Base-by-base conservation (phyloP, 2,329 filamentous ascomycete species). In the Alternaria longipes region DNA sequence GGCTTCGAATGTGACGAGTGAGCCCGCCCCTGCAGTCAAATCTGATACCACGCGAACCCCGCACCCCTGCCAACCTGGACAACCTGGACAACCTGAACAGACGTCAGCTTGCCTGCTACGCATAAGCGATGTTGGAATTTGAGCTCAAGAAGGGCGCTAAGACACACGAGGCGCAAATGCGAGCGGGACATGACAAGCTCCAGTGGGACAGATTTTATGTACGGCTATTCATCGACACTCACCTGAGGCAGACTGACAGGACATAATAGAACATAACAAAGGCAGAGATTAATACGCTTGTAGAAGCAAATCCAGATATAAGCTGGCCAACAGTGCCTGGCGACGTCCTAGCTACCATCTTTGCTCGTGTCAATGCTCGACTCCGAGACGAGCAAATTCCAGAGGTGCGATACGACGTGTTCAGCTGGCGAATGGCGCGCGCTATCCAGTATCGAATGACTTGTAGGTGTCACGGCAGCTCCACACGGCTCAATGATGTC, bases 81-180 rank as follows among this genome's bases (percentile, higher is more conserved):
- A 20, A 20, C 20, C n/a, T n/a, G n/a, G 30, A 32, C 18, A 51
- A 51, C 20, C 47, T 34, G 20, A 26, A 54, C 26, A 44, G 50
- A 54, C 30, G 38, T 44, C 20, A 54, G 26, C 41, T 54, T 32
- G 20, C 50, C 26, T 18, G 7, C 24, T 30, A 30, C 26, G 30
- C 32, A 54, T 40, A 32, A 54, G 50, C 24, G 20, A 54, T 54
- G 26, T 20, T 28, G 8, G 14, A 40, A 32, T 44, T 42, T 28
- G 22, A 34, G 40, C 51, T 54, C 16, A 54, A 54, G 40, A 44
- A 54, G n/a, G 42, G 28, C 8, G 51, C 51, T 54, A 54, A 32
- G 28, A 54, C 8, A 45, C 14, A 44, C 8, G 28, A 54, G 20
- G 51, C 51, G 16, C 16, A 54, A 34, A 42, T 12, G 32, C 5